Conservation (phyloP, 208 protist genomes). For the Trypanosoma rangeli region DNA sequence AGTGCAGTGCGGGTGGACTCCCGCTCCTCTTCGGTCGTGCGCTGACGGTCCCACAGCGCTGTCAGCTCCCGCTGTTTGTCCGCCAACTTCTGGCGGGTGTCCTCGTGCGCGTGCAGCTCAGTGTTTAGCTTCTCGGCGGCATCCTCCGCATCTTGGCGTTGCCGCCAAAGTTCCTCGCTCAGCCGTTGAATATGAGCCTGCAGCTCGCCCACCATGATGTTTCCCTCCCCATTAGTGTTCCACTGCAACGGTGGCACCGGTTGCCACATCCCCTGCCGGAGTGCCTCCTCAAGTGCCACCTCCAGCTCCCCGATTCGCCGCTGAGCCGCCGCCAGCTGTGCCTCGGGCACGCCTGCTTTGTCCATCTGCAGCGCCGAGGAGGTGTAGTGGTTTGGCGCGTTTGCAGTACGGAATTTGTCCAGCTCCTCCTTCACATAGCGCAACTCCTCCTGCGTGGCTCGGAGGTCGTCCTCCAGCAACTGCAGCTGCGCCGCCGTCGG, state of each 20-base stretch:
- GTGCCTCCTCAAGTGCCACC: slow-evolving; percentile 6
- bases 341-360: neutral
- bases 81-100: neutral
- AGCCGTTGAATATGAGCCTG: neutral
- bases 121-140: neutral
- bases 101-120: slow-evolving; percentile 7
- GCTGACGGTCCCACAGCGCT: slow-evolving; percentile 3
- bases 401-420: slow-evolving; percentile 11
- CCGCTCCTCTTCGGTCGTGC: neutral
- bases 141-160: neutral
- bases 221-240: neutral
- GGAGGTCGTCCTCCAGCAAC: slow-evolving; percentile 23
- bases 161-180: neutral
- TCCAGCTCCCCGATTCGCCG: slow-evolving; percentile 26
- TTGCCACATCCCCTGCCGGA: neutral
- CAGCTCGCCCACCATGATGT: neutral
- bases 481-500: slow-evolving; percentile 23
- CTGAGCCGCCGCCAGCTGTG: slow-evolving; percentile 27
- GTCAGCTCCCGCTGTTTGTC: slow-evolving; percentile 11
- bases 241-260: neutral
- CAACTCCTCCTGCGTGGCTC: slow-evolving; percentile 19
- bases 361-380: slow-evolving; percentile 17
- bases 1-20: neutral
- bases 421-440: slow-evolving; percentile 18
- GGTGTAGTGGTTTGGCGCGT: slow-evolving; percentile 13